A percentile compares a stretch with the other conserved stretches of the same genome.
Evolutionary conservation across 176 grass and related monocot species (phyloP).

Genomic region (Urochloa ruziziensis): DNA sequence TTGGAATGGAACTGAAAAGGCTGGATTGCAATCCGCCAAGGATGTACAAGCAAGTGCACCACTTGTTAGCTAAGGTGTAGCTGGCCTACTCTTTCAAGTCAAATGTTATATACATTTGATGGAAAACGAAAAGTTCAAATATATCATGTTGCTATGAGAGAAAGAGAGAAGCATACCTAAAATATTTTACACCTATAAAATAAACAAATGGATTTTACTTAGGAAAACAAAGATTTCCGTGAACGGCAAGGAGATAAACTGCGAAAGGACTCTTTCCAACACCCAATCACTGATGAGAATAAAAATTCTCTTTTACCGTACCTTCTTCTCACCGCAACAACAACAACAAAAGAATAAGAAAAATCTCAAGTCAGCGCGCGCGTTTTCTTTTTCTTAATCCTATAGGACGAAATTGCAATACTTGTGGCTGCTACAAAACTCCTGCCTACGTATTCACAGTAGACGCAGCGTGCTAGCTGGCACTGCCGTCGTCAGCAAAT

Average conservation of each 20-base stretch:
- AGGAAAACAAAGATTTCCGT: neutral
- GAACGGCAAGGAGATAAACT: neutral
- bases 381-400: neutral
- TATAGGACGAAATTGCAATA: neutral
- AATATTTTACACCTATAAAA: neutral
- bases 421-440: neutral
- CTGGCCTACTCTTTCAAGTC: slow-evolving; percentile 19
- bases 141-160: neutral
- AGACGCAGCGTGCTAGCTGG: neutral
- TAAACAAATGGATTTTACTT: neutral
- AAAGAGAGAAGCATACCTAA: no score
- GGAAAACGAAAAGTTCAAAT: neutral
- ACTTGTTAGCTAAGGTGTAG: slow-evolving; percentile 21
- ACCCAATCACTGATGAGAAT: no score
- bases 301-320: no score
- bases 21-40: slow-evolving; percentile 20
- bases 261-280: no score
- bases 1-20: slow-evolving; percentile 27
- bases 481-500: neutral
- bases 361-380: neutral
- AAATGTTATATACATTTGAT: neutral
- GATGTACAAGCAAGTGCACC: slow-evolving; percentile 12
- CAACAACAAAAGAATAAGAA: neutral
- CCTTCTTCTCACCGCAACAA: neutral
- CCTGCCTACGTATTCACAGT: neutral